phyloP scores from a whole-genome alignment of 345 rosid species.

The Camelina hispida region DNA sequence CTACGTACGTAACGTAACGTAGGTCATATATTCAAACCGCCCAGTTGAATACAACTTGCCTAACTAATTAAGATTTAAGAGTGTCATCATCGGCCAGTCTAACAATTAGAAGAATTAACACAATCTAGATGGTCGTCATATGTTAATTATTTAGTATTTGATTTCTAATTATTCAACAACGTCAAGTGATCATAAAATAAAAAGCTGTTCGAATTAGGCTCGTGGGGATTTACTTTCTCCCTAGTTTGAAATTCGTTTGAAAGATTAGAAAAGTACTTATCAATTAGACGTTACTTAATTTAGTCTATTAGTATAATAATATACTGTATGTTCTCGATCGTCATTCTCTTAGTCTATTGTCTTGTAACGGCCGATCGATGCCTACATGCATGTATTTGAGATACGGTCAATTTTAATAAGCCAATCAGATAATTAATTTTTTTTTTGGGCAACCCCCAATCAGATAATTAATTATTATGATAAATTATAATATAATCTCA shows the following conservation, averaged over 20 bases:
- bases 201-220: conserved; percentile 33
- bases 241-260: conserved; percentile 13
- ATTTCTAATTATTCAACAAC: conserved; percentile 11
- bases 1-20: too few relatives aligned
- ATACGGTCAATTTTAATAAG: neutral
- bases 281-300: conserved; percentile 3
- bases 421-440: neutral
- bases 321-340: too few relatives aligned
- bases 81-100: conserved; percentile 1
- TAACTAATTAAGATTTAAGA: neutral
- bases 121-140: conserved; percentile 30
- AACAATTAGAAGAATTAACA: conserved; percentile 14
- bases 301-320: neutral
- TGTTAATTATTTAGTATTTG: conserved; percentile 2
- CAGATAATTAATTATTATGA: neutral
- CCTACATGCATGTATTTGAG: conserved; percentile 30
- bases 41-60: conserved; percentile 36
- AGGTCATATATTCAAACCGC: conserved; percentile 32
- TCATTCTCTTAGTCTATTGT: neutral
- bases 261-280: neutral
- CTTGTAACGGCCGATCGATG: conserved; percentile 2
- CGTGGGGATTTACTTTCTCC: conserved; percentile 35
- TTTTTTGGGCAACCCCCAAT: too few relatives aligned
- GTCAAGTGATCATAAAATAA: conserved; percentile 26
- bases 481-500: neutral